phyloP scores from a whole-genome alignment of 345 rosid genomes.

The Arabidopsis thaliana region TAIR10.1 NC_003075.7:12537001-12537500 shows the following conservation, averaged over 20 bases:
- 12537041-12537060: constrained; percentile 29
- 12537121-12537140: constrained; percentile 40
- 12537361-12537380: constrained; percentile 27
- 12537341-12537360: constrained; percentile 5
- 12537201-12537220: constrained; percentile 39
- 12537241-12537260: constrained; percentile 46
- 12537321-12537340: constrained; percentile 15
- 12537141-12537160: constrained; percentile 66
- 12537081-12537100: constrained; percentile 42
- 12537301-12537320: constrained; percentile 39
- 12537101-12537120: constrained; percentile 36
- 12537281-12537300: constrained; percentile 13
- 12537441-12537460: constrained; percentile 31
- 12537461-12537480: constrained; percentile 24
- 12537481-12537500: constrained; percentile 10
- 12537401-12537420: not conserved
- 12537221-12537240: constrained; percentile 74
- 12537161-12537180: constrained; percentile 77
- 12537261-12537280: constrained; percentile 5
- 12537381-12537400: not conserved
- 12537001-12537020: constrained; percentile 44
- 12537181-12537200: constrained; percentile 66
- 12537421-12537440: constrained; percentile 14
- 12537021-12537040: constrained; percentile 34
- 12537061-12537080: constrained; percentile 41